Evolutionary conservation across 2,329 filamentous ascomycete species (phyloP).

Genomic region (Lachnellula subtilissima): DNA sequence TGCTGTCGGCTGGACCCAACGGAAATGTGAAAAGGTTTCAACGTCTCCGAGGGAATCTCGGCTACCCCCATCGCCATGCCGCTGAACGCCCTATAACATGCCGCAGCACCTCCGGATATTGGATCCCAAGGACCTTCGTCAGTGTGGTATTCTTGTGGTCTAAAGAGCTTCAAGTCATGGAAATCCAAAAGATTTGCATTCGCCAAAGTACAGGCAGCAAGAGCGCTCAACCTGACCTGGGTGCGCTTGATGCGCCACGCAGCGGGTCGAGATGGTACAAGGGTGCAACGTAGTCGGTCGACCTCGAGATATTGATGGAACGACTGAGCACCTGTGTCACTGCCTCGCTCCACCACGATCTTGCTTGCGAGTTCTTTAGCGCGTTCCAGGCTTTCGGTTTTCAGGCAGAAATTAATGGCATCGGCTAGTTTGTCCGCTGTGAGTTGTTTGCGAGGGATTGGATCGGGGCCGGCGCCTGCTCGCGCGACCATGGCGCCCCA

Average conservation of each 20-base stretch:
- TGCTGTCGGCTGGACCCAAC: slow-evolving; percentile 5
- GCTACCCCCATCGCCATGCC: slow-evolving; percentile 75
- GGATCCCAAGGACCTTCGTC: slow-evolving; percentile 73
- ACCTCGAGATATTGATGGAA: slow-evolving; percentile 60
- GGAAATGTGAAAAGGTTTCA: slow-evolving; percentile 32
- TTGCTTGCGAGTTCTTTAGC: slow-evolving; percentile 54
- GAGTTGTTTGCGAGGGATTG: slow-evolving; percentile 65
- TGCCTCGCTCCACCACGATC: slow-evolving; percentile 59
- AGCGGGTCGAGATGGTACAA: slow-evolving; percentile 58
- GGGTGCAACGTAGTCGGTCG: slow-evolving; percentile 58
- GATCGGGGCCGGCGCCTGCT: slow-evolving; percentile 58
- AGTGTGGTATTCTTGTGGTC: slow-evolving; percentile 66
- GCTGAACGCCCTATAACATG: slow-evolving; percentile 69
- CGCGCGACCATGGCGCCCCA: slow-evolving; percentile 53
- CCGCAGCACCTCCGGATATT: slow-evolving; percentile 66
- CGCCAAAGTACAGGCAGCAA: slow-evolving; percentile 63
- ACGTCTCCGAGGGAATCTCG: slow-evolving; percentile 57
- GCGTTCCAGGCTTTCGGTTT: slow-evolving; percentile 52
- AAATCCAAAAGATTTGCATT: slow-evolving; percentile 56
- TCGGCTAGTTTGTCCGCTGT: slow-evolving; percentile 60
- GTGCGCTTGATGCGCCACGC: slow-evolving; percentile 62
- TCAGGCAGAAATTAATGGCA: slow-evolving; percentile 64
- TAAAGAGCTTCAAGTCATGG: slow-evolving; percentile 57
- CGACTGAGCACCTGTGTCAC: slow-evolving; percentile 59
- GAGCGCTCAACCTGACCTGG: slow-evolving; percentile 53